Evolutionary conservation across 1,284 basidiomycete species (phyloP).

Genomic region (Apiotrichum brassicae): DNA sequence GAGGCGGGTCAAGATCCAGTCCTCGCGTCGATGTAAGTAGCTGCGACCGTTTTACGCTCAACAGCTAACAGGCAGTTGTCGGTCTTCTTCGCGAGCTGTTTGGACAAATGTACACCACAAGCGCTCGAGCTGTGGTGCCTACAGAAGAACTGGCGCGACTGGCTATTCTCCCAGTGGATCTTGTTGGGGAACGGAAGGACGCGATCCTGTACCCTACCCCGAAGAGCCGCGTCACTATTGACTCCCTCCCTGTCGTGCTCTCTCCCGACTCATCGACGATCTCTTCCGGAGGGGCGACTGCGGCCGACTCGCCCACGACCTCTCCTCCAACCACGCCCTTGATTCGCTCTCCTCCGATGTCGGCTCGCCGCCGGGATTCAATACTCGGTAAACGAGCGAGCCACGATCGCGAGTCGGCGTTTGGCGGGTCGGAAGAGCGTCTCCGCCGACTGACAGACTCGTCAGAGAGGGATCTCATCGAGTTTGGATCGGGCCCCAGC

Average conservation of each 20-base stretch:
- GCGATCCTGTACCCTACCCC: neutral
- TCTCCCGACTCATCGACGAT: conserved; percentile 21
- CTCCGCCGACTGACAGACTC: conserved; percentile 4
- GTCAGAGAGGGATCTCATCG: conserved; percentile 6
- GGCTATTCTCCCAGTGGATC: conserved; percentile 30
- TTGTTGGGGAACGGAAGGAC: conserved; percentile 10
- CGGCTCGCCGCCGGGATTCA: conserved; percentile 6
- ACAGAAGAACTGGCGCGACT: conserved; percentile 45
- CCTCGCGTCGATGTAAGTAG: conserved; percentile 33
- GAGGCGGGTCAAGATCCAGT: conserved; percentile 15
- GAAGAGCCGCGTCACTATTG: conserved; percentile 12
- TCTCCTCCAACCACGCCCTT: conserved; percentile 6
- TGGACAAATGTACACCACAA: conserved; percentile 37
- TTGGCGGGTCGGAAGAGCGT: conserved; percentile 23
- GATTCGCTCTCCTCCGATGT: neutral
- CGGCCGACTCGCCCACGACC: conserved; percentile 12
- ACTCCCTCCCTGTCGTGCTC: conserved; percentile 5
- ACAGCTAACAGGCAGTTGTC: conserved; percentile 29
- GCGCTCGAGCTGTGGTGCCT: conserved; percentile 35
- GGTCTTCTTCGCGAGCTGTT: conserved; percentile 37
- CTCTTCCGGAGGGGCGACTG: conserved; percentile 28
- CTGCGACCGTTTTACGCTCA: neutral
- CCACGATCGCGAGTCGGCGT: conserved; percentile 36
- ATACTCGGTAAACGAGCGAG: conserved; percentile 40
- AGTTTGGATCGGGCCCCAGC: conserved; percentile 7